Percentiles rank a stretch among this genome's conserved stretches.
These are phyloP conservation scores for Heterobasidion irregulare DNA, from an alignment of 1,284 basidiomycete species.

Conservation along the genomic window DNA sequence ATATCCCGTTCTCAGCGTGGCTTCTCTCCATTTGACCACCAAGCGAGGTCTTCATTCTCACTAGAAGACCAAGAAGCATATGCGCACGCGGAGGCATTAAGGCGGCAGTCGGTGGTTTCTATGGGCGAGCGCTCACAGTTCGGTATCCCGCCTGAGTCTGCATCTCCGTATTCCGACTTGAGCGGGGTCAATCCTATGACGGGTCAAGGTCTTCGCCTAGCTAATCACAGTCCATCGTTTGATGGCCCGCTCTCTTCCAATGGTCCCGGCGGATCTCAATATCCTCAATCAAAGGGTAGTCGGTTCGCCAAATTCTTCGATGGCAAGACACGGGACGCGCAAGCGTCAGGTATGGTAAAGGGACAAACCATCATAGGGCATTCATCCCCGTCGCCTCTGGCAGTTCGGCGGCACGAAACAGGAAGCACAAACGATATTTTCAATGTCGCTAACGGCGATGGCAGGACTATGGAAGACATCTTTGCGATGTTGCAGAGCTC, in stretches of 20 bases:
- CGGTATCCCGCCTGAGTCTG: slow-evolving; percentile 26
- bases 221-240: slow-evolving; percentile 12
- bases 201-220: slow-evolving; percentile 13
- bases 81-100: slow-evolving; percentile 6
- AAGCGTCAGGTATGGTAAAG: slow-evolving; percentile 24
- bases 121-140: slow-evolving; percentile 20
- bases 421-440: slow-evolving; percentile 22
- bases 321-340: slow-evolving; percentile 47
- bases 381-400: slow-evolving; percentile 34
- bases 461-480: slow-evolving; percentile 64
- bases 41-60: slow-evolving; percentile 3
- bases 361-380: slow-evolving; percentile 28
- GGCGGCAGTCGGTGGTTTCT: slow-evolving; percentile 9
- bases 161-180: slow-evolving; percentile 19
- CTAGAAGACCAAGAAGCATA: slow-evolving; percentile 5
- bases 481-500: slow-evolving; percentile 67
- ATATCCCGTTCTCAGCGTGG: slow-evolving; percentile 6
- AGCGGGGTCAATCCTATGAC: slow-evolving; percentile 10
- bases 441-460: slow-evolving; percentile 30
- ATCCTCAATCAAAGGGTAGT: slow-evolving; percentile 56
- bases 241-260: slow-evolving; percentile 13
- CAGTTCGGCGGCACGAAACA: slow-evolving; percentile 34
- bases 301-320: slow-evolving; percentile 81
- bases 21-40: slow-evolving; percentile 8
- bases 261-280: slow-evolving; percentile 18